Evolutionary conservation across 2,329 filamentous ascomycete genomes (phyloP), one percentile per base, ranked within the genome.

Genomic region (Keithomyces neogunnii): DNA sequence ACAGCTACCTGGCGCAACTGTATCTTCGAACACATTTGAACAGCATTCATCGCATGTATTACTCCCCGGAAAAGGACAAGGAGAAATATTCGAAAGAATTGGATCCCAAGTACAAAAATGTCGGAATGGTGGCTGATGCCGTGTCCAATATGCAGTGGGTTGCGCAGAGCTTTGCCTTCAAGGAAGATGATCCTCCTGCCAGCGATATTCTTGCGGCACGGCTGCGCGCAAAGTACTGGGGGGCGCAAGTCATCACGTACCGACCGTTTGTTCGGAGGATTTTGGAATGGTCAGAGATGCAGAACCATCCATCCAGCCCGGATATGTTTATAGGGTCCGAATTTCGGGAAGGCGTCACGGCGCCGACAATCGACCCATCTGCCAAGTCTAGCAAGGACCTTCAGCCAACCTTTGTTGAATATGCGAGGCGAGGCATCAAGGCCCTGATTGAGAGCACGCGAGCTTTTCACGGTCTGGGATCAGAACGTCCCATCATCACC

Each of bases 201-300:
- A 66, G 63, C 0, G 84, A 96, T 47, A 90, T 97, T 53, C 82
- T 96, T 13, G 76, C 82, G 10, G 92, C 92, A 33, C 82, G 93
- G 28, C 75, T 97, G 55, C 84, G 92, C 42, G 93, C 88, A 11
- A 97, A 99, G 66, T 97, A 93, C 67, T 97, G 92, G 75, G 93
- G 93, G 26, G 91, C 89, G 0, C 81, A 86, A 57, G 90, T 95
- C 55, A 91, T 97, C 63, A 91, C 92, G 30, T 87, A 93, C 64
- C 81, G 93, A 29, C 89, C 88, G 1, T 89, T 92, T 54, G 65
- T 85, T 49, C 71, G 74, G 56, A 71, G 76, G 54, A 77, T 85
- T 45, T 67, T 85, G 58, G 67, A 82, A 56, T 66, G 72, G 63
- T 69, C 71, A 52, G 59, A 68, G 60, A 62, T 64, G 58, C 61